Base-by-base conservation (phyloP, 495 filamentous ascomycete genomes). In the Tetracladium setigerum region DNA sequence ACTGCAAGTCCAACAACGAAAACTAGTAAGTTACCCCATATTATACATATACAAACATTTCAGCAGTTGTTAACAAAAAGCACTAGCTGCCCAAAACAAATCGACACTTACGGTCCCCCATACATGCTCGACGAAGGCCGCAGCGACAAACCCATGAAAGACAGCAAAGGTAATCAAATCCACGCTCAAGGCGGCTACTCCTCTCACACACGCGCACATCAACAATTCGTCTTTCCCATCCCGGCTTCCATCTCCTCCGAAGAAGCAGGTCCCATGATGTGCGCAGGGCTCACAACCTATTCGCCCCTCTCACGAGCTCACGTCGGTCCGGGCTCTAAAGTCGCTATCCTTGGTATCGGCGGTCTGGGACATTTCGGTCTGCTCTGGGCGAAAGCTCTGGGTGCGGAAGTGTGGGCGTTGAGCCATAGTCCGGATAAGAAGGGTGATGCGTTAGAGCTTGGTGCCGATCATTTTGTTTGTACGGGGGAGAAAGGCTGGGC, bases 1-100 rank as follows among this genome's bases (percentile, higher is more conserved):
- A 77, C 49, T 85, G 82, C 70, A 78, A 76, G 56, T 70, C 73
- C 62, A 79, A 79, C 40, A 84, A 89, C 49, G 87, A 90, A 68
- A 87, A 84, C 58, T 90, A 89, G 61, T 90, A 85, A 42, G 49
- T n/a, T n/a, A n/a, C n/a, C n/a, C n/a, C n/a, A n/a, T n/a, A n/a
- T n/a, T n/a, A n/a, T n/a, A n/a, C n/a, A n/a, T n/a, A n/a, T n/a
- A n/a, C n/a, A n/a, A n/a, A n/a, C n/a, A n/a, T 80, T 8, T 69
- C 84, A 35, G 60, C 69, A 48, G 70, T 82, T 55, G 64, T 67
- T 66, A 52, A 47, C 60, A n/a, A 14, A 8, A 18, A 33, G 1
- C n/a, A 15, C 19, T 16, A 5, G 14, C 31, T 9, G 13, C 8
- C 22, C 13, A 0, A 15, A 14, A 45, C 10, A 17, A 34, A 11